phyloP scores from a whole-genome alignment of 192 early-diverging fungal species.

The Dissophora globulifera region DNA sequence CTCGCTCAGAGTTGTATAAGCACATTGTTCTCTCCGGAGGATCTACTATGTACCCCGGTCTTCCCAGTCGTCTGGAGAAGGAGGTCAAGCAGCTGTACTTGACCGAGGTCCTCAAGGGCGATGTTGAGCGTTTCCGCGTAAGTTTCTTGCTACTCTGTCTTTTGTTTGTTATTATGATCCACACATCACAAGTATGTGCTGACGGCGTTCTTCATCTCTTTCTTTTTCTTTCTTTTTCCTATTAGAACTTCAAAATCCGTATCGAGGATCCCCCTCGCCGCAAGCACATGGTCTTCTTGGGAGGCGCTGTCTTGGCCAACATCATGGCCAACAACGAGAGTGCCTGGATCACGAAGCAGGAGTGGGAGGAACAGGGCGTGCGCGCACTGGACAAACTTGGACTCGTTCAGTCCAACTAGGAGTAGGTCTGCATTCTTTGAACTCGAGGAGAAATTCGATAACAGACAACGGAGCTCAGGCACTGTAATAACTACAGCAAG shows the following conservation, averaged over 20 bases:
- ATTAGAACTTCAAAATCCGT: slow-evolving; percentile 95
- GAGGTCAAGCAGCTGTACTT: slow-evolving; percentile 98
- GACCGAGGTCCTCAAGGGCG: slow-evolving; percentile 87
- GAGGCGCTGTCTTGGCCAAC: slow-evolving; percentile 95
- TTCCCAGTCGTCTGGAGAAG: slow-evolving; percentile 97
- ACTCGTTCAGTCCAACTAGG: slow-evolving; percentile 31
- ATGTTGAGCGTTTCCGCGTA: slow-evolving; percentile 83
- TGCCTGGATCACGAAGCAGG: slow-evolving; percentile 94
- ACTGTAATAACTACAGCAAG: neutral
- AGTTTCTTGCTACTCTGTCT: slow-evolving; percentile 16
- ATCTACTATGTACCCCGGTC: slow-evolving; percentile 98
- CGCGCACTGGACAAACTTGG: slow-evolving; percentile 74
- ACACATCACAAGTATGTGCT: too few relatives aligned
- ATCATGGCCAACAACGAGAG: slow-evolving; percentile 91
- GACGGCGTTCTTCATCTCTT: too few relatives aligned
- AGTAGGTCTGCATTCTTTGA: too few relatives aligned
- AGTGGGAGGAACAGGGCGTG: slow-evolving; percentile 92
- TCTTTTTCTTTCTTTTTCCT: neutral
- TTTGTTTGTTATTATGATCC: neutral
- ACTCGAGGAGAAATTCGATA: too few relatives aligned
- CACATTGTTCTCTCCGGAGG: slow-evolving; percentile 99
- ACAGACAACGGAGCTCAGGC: neutral
- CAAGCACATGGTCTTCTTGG: slow-evolving; percentile 98
- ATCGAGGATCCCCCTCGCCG: slow-evolving; percentile 98
- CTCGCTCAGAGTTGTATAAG: slow-evolving; percentile 94